These are phyloP conservation scores for Herpetospermum pedunculosum DNA, from an alignment of 306 rosid species.

Conservation along the genomic window DNA sequence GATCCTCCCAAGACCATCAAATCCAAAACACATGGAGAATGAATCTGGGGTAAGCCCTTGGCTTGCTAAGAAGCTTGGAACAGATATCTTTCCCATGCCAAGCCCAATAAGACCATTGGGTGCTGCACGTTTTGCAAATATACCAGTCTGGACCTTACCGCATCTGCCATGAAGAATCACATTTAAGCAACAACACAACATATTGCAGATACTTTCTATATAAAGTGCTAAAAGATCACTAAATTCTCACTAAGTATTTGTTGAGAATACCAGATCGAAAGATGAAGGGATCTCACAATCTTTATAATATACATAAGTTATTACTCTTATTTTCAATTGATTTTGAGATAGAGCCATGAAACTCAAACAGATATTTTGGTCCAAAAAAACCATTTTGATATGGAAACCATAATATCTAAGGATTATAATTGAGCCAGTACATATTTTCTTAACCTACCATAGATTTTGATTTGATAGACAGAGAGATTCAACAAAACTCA, in stretches of 20 bases:
- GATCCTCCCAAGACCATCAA: slow-evolving; percentile 51
- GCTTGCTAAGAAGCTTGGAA: slow-evolving; percentile 70
- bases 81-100: slow-evolving; percentile 48
- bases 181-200: slow-evolving; percentile 6
- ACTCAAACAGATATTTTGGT: too few species aligned
- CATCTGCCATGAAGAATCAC: slow-evolving; percentile 43
- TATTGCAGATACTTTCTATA: not conserved
- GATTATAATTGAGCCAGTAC: too few species aligned
- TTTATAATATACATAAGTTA: too few species aligned
- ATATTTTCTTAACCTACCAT: not conserved
- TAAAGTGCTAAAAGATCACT: too few species aligned
- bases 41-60: slow-evolving; percentile 48
- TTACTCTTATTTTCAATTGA: too few species aligned
- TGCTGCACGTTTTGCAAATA: slow-evolving; percentile 50
- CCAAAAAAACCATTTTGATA: too few species aligned
- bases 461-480: not conserved
- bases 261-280: too few species aligned
- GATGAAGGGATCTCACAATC: too few species aligned
- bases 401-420: too few species aligned
- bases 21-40: slow-evolving; percentile 83
- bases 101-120: slow-evolving; percentile 83
- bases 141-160: slow-evolving; percentile 67
- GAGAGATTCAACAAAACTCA: slow-evolving; percentile 14
- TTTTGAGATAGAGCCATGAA: too few species aligned
- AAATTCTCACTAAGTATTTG: too few species aligned